A percentile compares a stretch with the other conserved stretches of the same genome.
Conservation (phyloP, 2,329 filamentous ascomycete species). For the Lizonia empirigonia region DNA sequence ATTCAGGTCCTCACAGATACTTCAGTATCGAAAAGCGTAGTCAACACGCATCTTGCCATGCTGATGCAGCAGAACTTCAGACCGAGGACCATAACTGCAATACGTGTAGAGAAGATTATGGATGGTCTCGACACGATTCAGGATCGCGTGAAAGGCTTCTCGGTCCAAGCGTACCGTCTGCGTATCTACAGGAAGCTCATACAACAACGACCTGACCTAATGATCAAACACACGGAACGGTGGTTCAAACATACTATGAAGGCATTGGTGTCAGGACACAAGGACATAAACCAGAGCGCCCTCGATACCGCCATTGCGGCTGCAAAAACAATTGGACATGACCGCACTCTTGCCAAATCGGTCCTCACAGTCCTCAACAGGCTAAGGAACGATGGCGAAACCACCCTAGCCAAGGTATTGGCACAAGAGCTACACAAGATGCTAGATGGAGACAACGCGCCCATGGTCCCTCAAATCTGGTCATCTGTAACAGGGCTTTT, state of each 20-base stretch:
- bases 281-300: slow-evolving; percentile 76
- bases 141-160: slow-evolving; percentile 76
- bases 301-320: slow-evolving; percentile 76
- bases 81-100: slow-evolving; percentile 71
- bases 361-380: slow-evolving; percentile 67
- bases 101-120: slow-evolving; percentile 73
- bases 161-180: slow-evolving; percentile 76
- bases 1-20: slow-evolving; percentile 74
- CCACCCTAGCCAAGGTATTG: slow-evolving; percentile 61
- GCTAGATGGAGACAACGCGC: slow-evolving; percentile 61
- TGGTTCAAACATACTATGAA: slow-evolving; percentile 86
- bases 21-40: slow-evolving; percentile 73
- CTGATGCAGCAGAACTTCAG: slow-evolving; percentile 81
- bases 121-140: slow-evolving; percentile 73
- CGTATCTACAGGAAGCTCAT: slow-evolving; percentile 79
- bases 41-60: slow-evolving; percentile 79
- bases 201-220: slow-evolving; percentile 70
- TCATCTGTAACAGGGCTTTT: slow-evolving; percentile 79
- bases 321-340: slow-evolving; percentile 70
- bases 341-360: slow-evolving; percentile 69
- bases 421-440: slow-evolving; percentile 67
- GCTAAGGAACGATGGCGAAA: slow-evolving; percentile 64
- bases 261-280: slow-evolving; percentile 78
- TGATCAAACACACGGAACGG: slow-evolving; percentile 70
- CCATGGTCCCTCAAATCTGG: slow-evolving; percentile 86